Base-by-base conservation (phyloP, 331 rosid species). In the Erythrophleum ivorense region DNA sequence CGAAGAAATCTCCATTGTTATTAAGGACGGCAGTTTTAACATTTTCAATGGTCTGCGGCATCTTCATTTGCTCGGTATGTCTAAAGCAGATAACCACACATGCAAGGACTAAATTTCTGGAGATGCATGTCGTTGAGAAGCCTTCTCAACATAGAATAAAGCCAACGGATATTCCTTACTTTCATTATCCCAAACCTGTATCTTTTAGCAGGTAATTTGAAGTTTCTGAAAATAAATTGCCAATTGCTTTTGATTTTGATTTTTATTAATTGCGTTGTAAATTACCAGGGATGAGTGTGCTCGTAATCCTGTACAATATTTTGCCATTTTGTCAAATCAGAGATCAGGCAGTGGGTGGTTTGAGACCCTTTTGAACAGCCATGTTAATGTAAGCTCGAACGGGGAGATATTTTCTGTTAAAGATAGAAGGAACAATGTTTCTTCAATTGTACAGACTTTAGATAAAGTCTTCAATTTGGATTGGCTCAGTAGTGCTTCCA, bases 261-360 rank as follows among this genome's bases (percentile, higher is more conserved):
- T 70, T 36, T 70, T 73, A 11, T 65, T 85, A 65, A 85, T 46
- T 73, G 43, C 46, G 52, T 80, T 59, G 11, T 78, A 75, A 36
- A 62, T 83, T 90, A 75, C n/a, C 81, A 94, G 99, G 92, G 91
- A 86, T 19, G 97, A 92, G 83, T 94, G 99, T 87, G 88, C 83
- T 40, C 76, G 45, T 9, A 94, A 94, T 91, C 95, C 99, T 84
- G 98, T 96, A 73, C 83, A 83, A 62, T 92, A 91, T 83, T 96
- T 94, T 78, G 94, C 90, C 54, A 90, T 96, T 71, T 80, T 96
- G 80, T 94, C 98, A 38, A 92, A 91, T 94, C 99, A 94, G 87
- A 90, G 97, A 87, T 96, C 98, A 1, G 98, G 97, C 74, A 94
- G 99, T 81, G 99, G 99, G 74, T 91, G 98, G 98, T 94, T 96